These are phyloP conservation scores for Pulveroboletus sp. DNA, from an alignment of 768 basidiomycete species.

Conservation along the genomic window DNA sequence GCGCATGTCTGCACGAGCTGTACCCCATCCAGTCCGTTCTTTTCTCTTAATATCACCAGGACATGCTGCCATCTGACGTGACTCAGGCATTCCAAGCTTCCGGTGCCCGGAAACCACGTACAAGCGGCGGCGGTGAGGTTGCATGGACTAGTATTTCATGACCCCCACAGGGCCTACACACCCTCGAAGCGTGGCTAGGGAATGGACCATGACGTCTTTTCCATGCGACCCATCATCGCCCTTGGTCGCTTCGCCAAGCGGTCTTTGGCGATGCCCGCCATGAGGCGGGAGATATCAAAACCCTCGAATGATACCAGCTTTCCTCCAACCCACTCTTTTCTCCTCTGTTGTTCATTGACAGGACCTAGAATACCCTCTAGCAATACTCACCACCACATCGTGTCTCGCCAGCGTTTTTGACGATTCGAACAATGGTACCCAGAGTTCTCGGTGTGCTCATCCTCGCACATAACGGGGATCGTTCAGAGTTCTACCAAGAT, in stretches of 20 bases:
- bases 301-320: conserved; percentile 9
- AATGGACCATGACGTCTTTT: conserved; percentile 21
- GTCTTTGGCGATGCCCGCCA: conserved; percentile 29
- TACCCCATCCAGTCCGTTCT: conserved; percentile 13
- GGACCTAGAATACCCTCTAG: not conserved
- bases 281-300: conserved; percentile 29
- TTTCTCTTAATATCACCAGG: conserved; percentile 20
- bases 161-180: conserved; percentile 15
- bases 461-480: conserved; percentile 74
- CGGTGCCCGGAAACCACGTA: conserved; percentile 25
- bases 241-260: conserved; percentile 23
- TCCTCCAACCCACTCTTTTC: conserved; percentile 9
- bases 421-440: conserved; percentile 18
- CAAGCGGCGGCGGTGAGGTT: conserved; percentile 18
- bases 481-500: conserved; percentile 64
- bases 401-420: conserved; percentile 6
- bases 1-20: conserved; percentile 24
- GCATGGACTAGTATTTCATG: conserved; percentile 13
- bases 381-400: not conserved
- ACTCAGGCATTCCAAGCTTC: conserved; percentile 19
- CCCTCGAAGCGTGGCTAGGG: conserved; percentile 26
- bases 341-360: conserved; percentile 2
- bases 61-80: conserved; percentile 23
- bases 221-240: conserved; percentile 25
- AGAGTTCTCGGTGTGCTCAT: conserved; percentile 69